These are phyloP conservation scores for Candida endomychidarum DNA, from an alignment of 805 yeast species.

Conservation along the genomic window DNA sequence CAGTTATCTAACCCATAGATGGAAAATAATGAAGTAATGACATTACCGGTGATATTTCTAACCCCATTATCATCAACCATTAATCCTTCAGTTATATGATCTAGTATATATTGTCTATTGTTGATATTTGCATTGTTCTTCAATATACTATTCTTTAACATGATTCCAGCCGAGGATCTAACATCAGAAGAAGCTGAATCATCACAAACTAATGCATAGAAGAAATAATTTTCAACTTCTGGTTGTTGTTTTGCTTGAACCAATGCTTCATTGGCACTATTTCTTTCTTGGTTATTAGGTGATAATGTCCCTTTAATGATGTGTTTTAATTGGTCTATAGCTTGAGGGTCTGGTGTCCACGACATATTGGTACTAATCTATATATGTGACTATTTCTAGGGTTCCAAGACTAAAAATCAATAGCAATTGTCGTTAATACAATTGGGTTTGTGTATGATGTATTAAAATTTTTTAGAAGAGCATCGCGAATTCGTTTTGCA, in stretches of 20 bases:
- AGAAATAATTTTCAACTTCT: conserved; percentile 78
- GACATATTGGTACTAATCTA: too few relatives aligned
- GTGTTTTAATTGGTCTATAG: conserved; percentile 61
- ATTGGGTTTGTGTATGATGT: not conserved
- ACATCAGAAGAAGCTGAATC: conserved; percentile 49
- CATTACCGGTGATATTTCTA: conserved; percentile 87
- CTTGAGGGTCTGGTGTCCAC: conserved; percentile 70
- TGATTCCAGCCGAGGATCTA: conserved; percentile 86
- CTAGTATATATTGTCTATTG: conserved; percentile 35
- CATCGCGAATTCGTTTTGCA: conserved; percentile 1
- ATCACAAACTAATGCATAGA: conserved; percentile 63
- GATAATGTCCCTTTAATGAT: conserved; percentile 76
- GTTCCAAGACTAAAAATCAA: too few relatives aligned
- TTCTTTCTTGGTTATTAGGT: conserved; percentile 51
- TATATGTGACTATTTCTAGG: too few relatives aligned
- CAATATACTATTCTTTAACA: conserved; percentile 74
- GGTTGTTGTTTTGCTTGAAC: conserved; percentile 67
- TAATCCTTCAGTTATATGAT: conserved; percentile 54
- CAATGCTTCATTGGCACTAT: conserved; percentile 71
- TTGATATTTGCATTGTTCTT: conserved; percentile 25
- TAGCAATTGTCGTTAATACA: too few relatives aligned
- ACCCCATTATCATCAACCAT: conserved; percentile 57
- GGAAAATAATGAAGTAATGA: conserved; percentile 76
- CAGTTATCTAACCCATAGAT: conserved; percentile 66
- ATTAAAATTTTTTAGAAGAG: conserved; percentile 8